Percentiles rank a stretch among this genome's conserved stretches.
Evolutionary conservation across 768 basidiomycete species (phyloP).

Genomic region (Phylloporus arenicola): DNA sequence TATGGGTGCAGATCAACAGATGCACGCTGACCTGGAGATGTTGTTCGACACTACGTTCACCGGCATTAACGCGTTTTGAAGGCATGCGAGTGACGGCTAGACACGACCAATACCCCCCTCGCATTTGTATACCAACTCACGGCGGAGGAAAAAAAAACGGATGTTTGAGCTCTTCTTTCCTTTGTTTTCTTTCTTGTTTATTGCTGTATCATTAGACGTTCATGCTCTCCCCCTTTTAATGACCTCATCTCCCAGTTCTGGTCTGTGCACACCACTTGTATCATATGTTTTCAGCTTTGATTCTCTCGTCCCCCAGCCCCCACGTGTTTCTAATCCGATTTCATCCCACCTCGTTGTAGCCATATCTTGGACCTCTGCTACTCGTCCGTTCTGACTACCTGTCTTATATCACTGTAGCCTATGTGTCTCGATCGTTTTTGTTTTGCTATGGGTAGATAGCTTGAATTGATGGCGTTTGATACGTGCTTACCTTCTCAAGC

Average conservation of each 20-base stretch:
- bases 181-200: neutral
- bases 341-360: neutral
- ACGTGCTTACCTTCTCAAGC: too few relatives aligned
- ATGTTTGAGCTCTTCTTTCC: neutral
- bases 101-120: neutral
- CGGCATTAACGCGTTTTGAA: conserved; percentile 12
- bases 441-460: neutral
- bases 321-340: neutral
- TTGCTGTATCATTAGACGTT: neutral
- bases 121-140: neutral
- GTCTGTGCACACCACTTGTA: neutral
- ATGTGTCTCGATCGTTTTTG: neutral
- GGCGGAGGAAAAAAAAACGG: neutral
- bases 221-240: neutral
- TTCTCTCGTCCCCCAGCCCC: neutral
- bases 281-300: neutral
- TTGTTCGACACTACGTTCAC: conserved; percentile 10
- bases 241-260: neutral
- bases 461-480: neutral
- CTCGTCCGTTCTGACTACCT: neutral
- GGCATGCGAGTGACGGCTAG: neutral
- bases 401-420: neutral
- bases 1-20: neutral
- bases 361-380: neutral
- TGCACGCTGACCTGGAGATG: conserved; percentile 12